Percentiles rank a stretch among this genome's conserved stretches.
Evolutionary conservation across 139 green algal genomes (phyloP).

Genomic region (Coelastrella sp.): DNA sequence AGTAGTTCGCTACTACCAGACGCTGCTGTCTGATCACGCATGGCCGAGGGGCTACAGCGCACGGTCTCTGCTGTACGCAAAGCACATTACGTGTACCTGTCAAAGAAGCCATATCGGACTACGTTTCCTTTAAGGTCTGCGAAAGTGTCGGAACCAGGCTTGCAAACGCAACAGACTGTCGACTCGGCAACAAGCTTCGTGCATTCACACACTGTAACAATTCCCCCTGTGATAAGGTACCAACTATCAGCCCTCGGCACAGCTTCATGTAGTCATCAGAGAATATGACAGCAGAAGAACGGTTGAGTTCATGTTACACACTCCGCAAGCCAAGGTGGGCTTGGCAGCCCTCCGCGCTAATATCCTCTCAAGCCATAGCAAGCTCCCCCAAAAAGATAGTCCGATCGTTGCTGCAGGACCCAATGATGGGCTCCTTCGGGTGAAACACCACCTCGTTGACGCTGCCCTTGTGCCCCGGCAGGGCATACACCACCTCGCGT

Average conservation of each 20-base stretch:
- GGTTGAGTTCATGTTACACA: neutral
- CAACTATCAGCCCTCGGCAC: no score
- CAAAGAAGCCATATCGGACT: neutral
- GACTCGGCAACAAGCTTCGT: no score
- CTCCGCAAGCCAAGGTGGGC: neutral
- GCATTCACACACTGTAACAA: no score
- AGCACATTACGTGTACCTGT: neutral
- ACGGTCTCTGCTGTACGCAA: neutral
- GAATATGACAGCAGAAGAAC: no score
- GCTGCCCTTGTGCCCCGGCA: conserved; percentile 93
- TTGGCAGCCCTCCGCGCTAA: no score
- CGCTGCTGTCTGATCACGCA: neutral
- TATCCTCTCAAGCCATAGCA: neutral
- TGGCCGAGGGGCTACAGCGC: neutral
- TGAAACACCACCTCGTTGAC: conserved; percentile 98
- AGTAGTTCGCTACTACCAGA: neutral
- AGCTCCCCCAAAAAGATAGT: conserved; percentile 93
- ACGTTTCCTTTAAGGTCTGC: neutral
- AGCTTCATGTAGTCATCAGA: no score
- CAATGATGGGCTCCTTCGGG: conserved; percentile 92
- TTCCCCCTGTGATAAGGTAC: no score
- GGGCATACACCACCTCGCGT: conserved; percentile 83
- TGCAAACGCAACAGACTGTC: neutral
- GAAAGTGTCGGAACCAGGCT: neutral
- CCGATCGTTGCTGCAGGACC: conserved; percentile 79